Conservation (phyloP, 176 grass and related monocot species). For the Microstegium vimineum region DNA sequence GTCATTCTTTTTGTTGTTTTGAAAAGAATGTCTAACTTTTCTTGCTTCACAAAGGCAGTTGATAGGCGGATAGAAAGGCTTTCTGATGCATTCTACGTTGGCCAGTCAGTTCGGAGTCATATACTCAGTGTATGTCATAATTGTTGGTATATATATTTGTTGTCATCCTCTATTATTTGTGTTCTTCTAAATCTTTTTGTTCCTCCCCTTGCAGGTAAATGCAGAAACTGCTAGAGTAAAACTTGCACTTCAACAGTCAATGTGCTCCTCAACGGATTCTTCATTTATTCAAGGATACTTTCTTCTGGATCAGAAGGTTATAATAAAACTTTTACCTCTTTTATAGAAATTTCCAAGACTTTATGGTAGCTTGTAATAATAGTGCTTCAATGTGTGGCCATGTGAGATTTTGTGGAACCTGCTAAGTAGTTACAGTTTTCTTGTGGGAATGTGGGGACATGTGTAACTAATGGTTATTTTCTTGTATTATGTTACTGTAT, state of each 20-base stretch:
- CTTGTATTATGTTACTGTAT: background rate
- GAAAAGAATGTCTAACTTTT: slow-evolving; percentile 35
- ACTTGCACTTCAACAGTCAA: slow-evolving; percentile 77
- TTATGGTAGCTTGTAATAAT: slow-evolving; percentile 3
- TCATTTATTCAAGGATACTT: slow-evolving; percentile 91
- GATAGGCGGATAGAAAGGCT: slow-evolving; percentile 64
- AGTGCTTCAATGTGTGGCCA: background rate
- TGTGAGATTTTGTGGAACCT: background rate
- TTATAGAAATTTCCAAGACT: background rate
- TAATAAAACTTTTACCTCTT: background rate
- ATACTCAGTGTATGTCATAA: slow-evolving; percentile 58
- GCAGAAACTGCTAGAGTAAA: slow-evolving; percentile 74
- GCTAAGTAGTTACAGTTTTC: background rate
- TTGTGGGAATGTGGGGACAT: background rate
- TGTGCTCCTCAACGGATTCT: slow-evolving; percentile 69
- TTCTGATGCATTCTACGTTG: slow-evolving; percentile 68
- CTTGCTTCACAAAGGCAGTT: slow-evolving; percentile 59
- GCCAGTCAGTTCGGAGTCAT: slow-evolving; percentile 83
- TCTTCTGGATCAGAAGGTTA: slow-evolving; percentile 80
- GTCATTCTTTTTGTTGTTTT: background rate
- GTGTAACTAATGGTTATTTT: background rate
- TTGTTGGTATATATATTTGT: background rate
- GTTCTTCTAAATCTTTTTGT: slow-evolving; percentile 4
- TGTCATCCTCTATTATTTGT: slow-evolving; percentile 10
- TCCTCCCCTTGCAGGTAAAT: slow-evolving; percentile 46